Evolutionary conservation across 176 grass and related monocot species (phyloP).

Genomic region (Poa annua): DNA sequence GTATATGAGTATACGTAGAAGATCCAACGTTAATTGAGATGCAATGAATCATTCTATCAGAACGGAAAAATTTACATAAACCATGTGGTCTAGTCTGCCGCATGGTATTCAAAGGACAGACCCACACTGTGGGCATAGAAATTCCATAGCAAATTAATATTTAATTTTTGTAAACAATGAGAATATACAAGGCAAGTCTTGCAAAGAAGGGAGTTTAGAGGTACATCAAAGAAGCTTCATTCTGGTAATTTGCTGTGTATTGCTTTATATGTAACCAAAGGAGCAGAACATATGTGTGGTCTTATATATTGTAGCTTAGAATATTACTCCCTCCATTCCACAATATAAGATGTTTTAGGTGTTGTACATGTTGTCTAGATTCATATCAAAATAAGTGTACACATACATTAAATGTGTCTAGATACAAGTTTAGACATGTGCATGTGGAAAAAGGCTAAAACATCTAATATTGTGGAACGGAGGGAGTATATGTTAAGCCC

Average conservation of each 20-base stretch:
- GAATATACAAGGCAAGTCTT: background rate
- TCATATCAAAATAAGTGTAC: too few relatives aligned
- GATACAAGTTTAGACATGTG: too few relatives aligned
- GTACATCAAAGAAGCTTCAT: background rate
- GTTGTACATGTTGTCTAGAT: too few relatives aligned
- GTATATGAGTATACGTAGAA: background rate
- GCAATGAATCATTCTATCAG: background rate
- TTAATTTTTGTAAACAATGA: background rate
- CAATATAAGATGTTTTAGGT: too few relatives aligned
- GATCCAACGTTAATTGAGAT: background rate
- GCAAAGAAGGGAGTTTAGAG: too few relatives aligned
- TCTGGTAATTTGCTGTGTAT: background rate
- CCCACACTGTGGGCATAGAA: background rate
- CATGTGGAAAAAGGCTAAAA: too few relatives aligned
- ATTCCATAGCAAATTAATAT: background rate
- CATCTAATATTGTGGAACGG: too few relatives aligned
- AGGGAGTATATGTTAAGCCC: slow-evolving; percentile 4
- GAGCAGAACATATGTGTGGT: background rate
- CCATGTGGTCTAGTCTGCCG: background rate
- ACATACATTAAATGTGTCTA: too few relatives aligned
- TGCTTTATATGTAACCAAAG: background rate
- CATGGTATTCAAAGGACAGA: background rate
- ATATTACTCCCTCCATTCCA: too few relatives aligned
- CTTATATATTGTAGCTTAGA: background rate
- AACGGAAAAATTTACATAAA: background rate